Conservation (phyloP, 768 basidiomycete genomes). For the Trametes gibbosa region DNA sequence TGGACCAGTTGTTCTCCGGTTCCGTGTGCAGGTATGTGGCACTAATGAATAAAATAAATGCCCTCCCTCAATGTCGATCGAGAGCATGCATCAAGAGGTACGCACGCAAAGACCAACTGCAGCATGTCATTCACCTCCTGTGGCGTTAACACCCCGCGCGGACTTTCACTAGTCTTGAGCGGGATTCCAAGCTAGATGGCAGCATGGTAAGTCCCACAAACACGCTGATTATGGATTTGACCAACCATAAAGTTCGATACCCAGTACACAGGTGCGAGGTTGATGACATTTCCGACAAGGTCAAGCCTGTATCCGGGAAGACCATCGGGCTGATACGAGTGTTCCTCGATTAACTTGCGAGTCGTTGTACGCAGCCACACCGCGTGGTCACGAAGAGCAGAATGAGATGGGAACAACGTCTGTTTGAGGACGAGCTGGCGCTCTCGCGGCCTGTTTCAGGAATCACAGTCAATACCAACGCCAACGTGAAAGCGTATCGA, state of each 20-base stretch:
- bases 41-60: neutral
- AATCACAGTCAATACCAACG: neutral
- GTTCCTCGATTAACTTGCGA: constrained; percentile 15
- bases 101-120: constrained; percentile 24
- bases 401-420: constrained; percentile 11
- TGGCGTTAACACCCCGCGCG: constrained; percentile 43
- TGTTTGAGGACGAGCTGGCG: constrained; percentile 11
- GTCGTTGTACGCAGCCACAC: constrained; percentile 32
- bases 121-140: constrained; percentile 49
- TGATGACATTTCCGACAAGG: constrained; percentile 50
- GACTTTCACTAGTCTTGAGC: constrained; percentile 45
- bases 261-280: constrained; percentile 42
- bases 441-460: neutral
- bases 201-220: neutral
- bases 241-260: constrained; percentile 38
- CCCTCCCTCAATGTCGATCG: too few species aligned
- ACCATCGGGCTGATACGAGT: constrained; percentile 14
- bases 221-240: neutral
- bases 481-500: neutral
- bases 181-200: constrained; percentile 39
- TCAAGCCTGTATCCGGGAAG: constrained; percentile 40
- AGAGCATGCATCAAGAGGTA: too few species aligned
- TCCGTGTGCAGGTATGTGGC: constrained; percentile 31
- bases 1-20: constrained; percentile 34
- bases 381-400: constrained; percentile 12